A percentile compares a stretch with the other conserved stretches of the same genome.
Evolutionary conservation across 2,329 filamentous ascomycete species (phyloP).

Genomic region (Lasiodiplodia hormozganensis): DNA sequence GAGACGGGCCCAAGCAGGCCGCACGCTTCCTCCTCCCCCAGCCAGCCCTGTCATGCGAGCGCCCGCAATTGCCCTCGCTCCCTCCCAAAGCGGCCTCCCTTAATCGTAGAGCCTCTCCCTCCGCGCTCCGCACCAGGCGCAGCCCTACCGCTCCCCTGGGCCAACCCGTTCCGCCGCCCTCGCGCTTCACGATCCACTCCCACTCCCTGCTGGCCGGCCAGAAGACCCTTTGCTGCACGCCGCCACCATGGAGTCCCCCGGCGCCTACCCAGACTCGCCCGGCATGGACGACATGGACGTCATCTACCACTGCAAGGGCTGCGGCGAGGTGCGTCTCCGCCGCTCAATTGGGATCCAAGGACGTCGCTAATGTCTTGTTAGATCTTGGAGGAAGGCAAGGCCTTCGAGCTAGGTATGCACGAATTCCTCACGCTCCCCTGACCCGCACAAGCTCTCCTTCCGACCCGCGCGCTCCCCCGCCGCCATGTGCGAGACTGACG

Average conservation of each 20-base stretch:
- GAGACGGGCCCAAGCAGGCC: conserved; percentile 15
- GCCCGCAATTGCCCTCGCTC: conserved; percentile 19
- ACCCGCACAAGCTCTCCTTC: conserved; percentile 18
- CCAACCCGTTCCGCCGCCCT: background rate
- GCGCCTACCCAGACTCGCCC: conserved; percentile 60
- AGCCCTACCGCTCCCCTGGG: conserved; percentile 24
- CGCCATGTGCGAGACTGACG: conserved; percentile 26
- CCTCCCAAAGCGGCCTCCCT: conserved; percentile 17
- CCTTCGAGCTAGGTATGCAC: conserved; percentile 85
- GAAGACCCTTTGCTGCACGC: conserved; percentile 18
- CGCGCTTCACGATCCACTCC: background rate
- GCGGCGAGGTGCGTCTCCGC: conserved; percentile 47
- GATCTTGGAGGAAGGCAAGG: conserved; percentile 98
- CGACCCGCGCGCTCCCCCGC: background rate
- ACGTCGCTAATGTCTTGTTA: conserved; percentile 49
- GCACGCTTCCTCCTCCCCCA: background rate
- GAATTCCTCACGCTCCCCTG: conserved; percentile 40
- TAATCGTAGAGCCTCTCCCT: conserved; percentile 25
- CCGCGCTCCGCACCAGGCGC: conserved; percentile 12
- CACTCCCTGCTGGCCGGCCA: conserved; percentile 10
- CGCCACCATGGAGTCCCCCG: conserved; percentile 60
- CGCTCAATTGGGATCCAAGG: conserved; percentile 27
- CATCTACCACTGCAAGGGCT: conserved; percentile 72
- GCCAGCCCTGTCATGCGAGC: conserved; percentile 27
- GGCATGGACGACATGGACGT: conserved; percentile 49